A percentile compares a stretch with the other conserved stretches of the same genome.
phyloP scores from a whole-genome alignment of 805 yeast species.

The Jamesozyma piceae region DNA sequence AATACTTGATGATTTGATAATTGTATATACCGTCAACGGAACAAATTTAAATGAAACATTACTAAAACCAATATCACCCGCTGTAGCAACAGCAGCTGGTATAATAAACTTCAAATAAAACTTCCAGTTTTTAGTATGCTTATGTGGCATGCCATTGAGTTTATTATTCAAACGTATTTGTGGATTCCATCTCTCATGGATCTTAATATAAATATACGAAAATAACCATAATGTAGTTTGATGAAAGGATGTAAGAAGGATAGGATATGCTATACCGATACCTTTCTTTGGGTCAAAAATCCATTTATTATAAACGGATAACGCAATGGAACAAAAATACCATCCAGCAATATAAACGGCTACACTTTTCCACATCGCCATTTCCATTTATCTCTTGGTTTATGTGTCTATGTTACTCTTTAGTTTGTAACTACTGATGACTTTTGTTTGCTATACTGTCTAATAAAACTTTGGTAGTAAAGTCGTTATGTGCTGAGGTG shows the following conservation, averaged over 20 bases:
- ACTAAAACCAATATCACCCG: slow-evolving; percentile 90
- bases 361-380: slow-evolving; percentile 1
- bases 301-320: slow-evolving; percentile 88
- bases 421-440: too few relatives aligned
- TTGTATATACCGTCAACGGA: slow-evolving; percentile 77
- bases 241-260: slow-evolving; percentile 76
- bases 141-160: neutral
- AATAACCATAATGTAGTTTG: slow-evolving; percentile 60
- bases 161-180: neutral
- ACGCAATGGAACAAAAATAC: slow-evolving; percentile 60
- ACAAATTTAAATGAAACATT: slow-evolving; percentile 75
- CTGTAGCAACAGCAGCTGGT: slow-evolving; percentile 81
- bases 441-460: too few relatives aligned
- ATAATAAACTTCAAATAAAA: slow-evolving; percentile 48
- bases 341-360: slow-evolving; percentile 38
- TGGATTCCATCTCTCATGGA: slow-evolving; percentile 2
- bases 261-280: slow-evolving; percentile 72
- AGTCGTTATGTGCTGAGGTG: neutral
- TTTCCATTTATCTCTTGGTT: neutral
- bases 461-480: neutral
- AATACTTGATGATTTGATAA: slow-evolving; percentile 82
- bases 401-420: too few relatives aligned
- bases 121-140: slow-evolving; percentile 15
- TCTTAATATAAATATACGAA: slow-evolving; percentile 34
- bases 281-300: slow-evolving; percentile 73